Conservation (phyloP, 1,139 yeast species). For the Hyphopichia pseudoburtonii region DNA sequence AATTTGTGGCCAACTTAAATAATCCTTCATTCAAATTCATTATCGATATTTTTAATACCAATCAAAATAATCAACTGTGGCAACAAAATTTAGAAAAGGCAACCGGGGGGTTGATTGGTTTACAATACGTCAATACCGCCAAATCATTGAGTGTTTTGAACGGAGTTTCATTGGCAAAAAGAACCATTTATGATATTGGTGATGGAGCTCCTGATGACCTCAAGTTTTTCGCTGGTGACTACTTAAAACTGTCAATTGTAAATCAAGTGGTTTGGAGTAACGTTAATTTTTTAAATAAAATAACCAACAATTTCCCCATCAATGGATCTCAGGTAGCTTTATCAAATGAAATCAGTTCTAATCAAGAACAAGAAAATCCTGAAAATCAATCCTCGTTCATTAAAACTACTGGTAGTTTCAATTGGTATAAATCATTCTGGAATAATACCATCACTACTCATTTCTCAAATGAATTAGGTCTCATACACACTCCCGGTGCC, state of each 20-base stretch:
- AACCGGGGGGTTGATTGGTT: constrained; percentile 46
- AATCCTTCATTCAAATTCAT: constrained; percentile 43
- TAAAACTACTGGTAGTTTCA: constrained; percentile 27
- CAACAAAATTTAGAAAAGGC: constrained; percentile 33
- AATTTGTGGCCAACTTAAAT: constrained; percentile 35
- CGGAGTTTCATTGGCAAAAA: constrained; percentile 44
- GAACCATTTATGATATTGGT: constrained; percentile 42
- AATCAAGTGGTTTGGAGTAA: constrained; percentile 24
- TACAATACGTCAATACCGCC: constrained; percentile 25
- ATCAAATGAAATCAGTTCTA: constrained; percentile 32
- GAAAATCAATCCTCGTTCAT: constrained; percentile 23
- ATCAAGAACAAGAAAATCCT: constrained; percentile 28
- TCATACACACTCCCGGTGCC: constrained; percentile 23
- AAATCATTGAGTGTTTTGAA: constrained; percentile 23
- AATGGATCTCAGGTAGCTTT: constrained; percentile 24
- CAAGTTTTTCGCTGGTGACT: constrained; percentile 28
- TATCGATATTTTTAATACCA: constrained; percentile 33
- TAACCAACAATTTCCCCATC: constrained; percentile 32
- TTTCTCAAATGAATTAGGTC: constrained; percentile 36
- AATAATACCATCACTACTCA: constrained; percentile 39
- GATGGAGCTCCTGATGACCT: constrained; percentile 39
- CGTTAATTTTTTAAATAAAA: constrained; percentile 21
- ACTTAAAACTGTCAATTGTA: constrained; percentile 36
- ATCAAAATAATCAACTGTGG: constrained; percentile 43
- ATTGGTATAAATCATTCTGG: constrained; percentile 38